These are phyloP conservation scores for Spongispora temasekensis DNA, from an alignment of 1,284 basidiomycete genomes.

Conservation along the genomic window DNA sequence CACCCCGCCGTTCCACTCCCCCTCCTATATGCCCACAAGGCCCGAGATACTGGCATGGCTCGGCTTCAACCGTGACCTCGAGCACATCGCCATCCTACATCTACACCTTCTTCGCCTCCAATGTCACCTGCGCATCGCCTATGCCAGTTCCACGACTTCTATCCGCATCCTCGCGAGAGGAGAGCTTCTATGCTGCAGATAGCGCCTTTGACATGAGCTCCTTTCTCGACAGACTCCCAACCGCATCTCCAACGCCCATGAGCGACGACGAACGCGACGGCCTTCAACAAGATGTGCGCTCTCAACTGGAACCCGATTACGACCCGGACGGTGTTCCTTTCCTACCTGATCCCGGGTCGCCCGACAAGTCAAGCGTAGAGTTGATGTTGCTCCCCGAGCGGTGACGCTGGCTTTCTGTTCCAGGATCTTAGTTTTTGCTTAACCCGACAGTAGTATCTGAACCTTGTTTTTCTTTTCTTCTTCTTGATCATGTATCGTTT, in stretches of 20 bases:
- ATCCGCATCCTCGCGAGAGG: slow-evolving; percentile 14
- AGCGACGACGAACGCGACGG: slow-evolving; percentile 33
- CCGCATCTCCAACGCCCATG: slow-evolving; percentile 37
- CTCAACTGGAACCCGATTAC: slow-evolving; percentile 22
- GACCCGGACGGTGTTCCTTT: slow-evolving; percentile 32
- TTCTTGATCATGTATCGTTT: slow-evolving; percentile 18
- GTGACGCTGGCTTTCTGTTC: slow-evolving; percentile 11
- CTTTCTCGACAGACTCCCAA: slow-evolving; percentile 36
- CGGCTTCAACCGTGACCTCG: slow-evolving; percentile 19
- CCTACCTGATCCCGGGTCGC: slow-evolving; percentile 34
- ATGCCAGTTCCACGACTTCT: slow-evolving; percentile 23
- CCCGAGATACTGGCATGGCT: slow-evolving; percentile 45
- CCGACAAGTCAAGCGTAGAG: slow-evolving; percentile 32
- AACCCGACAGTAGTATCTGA: background rate
- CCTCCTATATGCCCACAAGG: slow-evolving; percentile 43
- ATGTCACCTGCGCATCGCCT: slow-evolving; percentile 39
- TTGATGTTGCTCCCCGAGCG: slow-evolving; percentile 35
- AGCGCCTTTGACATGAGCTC: slow-evolving; percentile 21
- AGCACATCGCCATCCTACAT: slow-evolving; percentile 35
- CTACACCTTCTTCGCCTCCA: slow-evolving; percentile 49
- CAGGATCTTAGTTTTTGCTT: slow-evolving; percentile 4
- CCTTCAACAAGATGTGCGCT: slow-evolving; percentile 21
- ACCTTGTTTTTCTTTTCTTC: background rate
- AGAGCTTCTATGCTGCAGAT: slow-evolving; percentile 23
- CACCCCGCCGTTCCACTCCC: slow-evolving; percentile 28